Conservation (phyloP, 371 early-diverging fungal species). For the Apophysomyces elegans region DNA sequence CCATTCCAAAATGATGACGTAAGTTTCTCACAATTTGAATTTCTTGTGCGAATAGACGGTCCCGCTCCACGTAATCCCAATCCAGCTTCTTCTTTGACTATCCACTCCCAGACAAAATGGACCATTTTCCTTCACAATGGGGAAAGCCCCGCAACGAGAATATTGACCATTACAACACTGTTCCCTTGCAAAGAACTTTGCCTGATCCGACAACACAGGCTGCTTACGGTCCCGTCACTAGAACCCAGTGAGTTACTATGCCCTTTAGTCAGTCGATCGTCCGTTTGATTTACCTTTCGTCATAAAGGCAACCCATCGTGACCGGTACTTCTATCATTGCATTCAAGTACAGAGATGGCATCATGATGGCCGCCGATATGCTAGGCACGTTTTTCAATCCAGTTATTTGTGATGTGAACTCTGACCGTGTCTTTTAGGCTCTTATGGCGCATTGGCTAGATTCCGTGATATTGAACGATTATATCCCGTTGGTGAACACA, state of each 20-base stretch:
- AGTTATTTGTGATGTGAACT: not conserved
- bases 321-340: slow-evolving; percentile 97
- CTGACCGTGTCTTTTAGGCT: slow-evolving; percentile 60
- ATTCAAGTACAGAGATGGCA: slow-evolving; percentile 96
- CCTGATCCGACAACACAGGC: slow-evolving; percentile 47
- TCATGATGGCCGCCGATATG: slow-evolving; percentile 97
- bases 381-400: slow-evolving; percentile 60
- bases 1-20: too few relatives aligned
- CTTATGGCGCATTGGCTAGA: slow-evolving; percentile 96
- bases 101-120: slow-evolving; percentile 48
- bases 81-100: too few relatives aligned
- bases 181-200: slow-evolving; percentile 53
- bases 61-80: too few relatives aligned
- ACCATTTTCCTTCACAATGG: slow-evolving; percentile 84
- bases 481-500: slow-evolving; percentile 77
- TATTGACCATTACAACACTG: slow-evolving; percentile 63
- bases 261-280: not conserved
- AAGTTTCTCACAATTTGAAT: too few relatives aligned
- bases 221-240: slow-evolving; percentile 58
- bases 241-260: slow-evolving; percentile 59
- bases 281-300: not conserved
- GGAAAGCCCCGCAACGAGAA: slow-evolving; percentile 77
- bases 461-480: slow-evolving; percentile 93
- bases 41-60: too few relatives aligned
- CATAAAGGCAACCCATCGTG: slow-evolving; percentile 82